Base-by-base conservation (phyloP, 768 basidiomycete species). In the Tubosaeta sp. region DNA sequence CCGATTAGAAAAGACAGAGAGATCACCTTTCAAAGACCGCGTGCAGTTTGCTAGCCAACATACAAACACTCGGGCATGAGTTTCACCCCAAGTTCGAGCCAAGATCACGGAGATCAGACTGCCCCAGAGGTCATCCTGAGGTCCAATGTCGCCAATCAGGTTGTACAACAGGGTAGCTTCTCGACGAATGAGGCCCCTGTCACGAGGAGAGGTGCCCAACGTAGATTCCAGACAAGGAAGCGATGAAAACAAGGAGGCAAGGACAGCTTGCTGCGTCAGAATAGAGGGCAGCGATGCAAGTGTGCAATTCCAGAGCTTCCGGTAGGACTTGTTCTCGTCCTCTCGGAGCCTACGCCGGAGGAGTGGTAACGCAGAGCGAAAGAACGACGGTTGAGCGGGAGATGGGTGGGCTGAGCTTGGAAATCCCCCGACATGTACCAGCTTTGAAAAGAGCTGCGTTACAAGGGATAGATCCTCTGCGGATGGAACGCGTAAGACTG, bases 321-420 rank as follows among this genome's bases (percentile, higher is more conserved):
- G 74, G 65, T 86, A 89, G 5, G 62, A 49, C 1, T 58, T 39
- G 11, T 51, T 47, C 14, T 65, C 61, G 35, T 55, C 49, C 5
- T 53, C 52, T 38, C 38, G 53, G 10, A 81, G 58, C 22, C 74
- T 72, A 19, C 51, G 41, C 27, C 77, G 79, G 41, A 90, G 79
- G 12, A 64, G 68, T 7, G 79, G 73, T 31, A 85, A 66, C 4
- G 71, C 74, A 3, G 74, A 64, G 26, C 69, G 65, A 67, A 88
- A 91, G 71, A 91, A 92, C 1, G 86, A 90, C 6, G 84, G 75
- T 51, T 86, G 86, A 0, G 82, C 81, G n/a, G 75, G 77, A 3
- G 79, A 67, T 6, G 68, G 66, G 7, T 82, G 79, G 4, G 69
- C 71, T 10, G 72, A 68, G 1, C 75, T 56, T 13, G 86, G 85